Percentiles rank a stretch among this genome's conserved stretches.
Evolutionary conservation across 1,284 basidiomycete genomes (phyloP).

Genomic region (Moesziomyces globuligerus): DNA sequence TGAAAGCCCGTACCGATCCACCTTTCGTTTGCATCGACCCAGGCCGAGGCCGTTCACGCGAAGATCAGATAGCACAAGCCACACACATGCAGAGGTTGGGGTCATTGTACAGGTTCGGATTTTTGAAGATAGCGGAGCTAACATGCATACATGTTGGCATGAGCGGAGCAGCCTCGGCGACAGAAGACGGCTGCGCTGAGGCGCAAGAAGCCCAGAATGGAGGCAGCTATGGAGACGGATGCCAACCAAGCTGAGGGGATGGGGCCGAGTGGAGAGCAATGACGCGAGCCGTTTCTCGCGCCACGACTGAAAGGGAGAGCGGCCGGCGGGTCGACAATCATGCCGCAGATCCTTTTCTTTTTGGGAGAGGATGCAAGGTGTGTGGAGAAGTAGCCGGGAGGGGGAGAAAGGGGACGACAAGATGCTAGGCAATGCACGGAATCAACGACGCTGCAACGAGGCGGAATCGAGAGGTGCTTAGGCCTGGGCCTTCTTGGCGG

Average conservation of each 20-base stretch:
- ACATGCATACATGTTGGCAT: constrained; percentile 12
- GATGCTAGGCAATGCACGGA: constrained; percentile 31
- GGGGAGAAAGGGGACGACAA: constrained; percentile 13
- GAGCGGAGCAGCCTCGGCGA: constrained; percentile 1
- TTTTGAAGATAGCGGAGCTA: constrained; percentile 24
- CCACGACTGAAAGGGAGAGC: constrained; percentile 19
- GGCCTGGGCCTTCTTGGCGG: constrained; percentile 50
- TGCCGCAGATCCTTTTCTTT: constrained; percentile 25
- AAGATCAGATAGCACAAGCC: not conserved
- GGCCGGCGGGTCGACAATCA: constrained; percentile 13
- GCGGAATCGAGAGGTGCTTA: constrained; percentile 19
- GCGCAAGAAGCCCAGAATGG: constrained; percentile 30
- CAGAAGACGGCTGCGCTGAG: constrained; percentile 40
- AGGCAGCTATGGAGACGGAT: constrained; percentile 7
- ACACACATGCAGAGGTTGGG: constrained; percentile 8
- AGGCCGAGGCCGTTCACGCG: too few relatives aligned
- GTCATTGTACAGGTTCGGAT: constrained; percentile 48
- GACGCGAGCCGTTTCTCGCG: constrained; percentile 40
- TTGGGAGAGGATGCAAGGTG: constrained; percentile 20
- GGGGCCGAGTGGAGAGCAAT: constrained; percentile 8
- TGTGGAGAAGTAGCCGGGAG: not conserved
- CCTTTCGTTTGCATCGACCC: too few relatives aligned
- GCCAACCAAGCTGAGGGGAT: constrained; percentile 5
- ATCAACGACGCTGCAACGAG: constrained; percentile 5
- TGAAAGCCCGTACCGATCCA: too few relatives aligned